Evolutionary conservation across 2,329 filamentous ascomycete species (phyloP).

Genomic region (Pseudocercospora macadamiae): DNA sequence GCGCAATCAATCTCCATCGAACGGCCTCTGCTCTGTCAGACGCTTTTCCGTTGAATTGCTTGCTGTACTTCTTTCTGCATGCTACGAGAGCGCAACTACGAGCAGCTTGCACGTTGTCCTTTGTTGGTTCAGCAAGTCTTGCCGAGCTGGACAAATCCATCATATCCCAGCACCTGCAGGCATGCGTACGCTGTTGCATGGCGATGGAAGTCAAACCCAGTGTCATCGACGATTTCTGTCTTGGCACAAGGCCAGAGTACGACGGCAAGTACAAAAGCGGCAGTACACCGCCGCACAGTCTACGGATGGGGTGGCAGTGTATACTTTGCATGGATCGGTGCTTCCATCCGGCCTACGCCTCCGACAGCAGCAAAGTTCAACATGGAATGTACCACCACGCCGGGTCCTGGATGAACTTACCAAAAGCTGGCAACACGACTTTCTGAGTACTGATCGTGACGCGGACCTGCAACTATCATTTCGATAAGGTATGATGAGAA

Average conservation of each 20-base stretch:
- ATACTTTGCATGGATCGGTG: neutral
- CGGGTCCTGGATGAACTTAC: neutral
- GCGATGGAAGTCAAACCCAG: neutral
- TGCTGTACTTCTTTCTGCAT: too few relatives aligned
- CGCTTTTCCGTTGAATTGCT: too few relatives aligned
- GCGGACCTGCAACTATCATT: too few relatives aligned
- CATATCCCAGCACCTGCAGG: neutral
- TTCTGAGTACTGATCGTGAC: too few relatives aligned
- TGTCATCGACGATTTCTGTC: neutral
- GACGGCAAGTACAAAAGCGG: neutral
- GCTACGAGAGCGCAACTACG: too few relatives aligned
- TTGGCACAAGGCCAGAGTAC: neutral
- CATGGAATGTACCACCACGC: neutral
- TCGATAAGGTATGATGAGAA: too few relatives aligned
- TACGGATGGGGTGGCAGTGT: neutral
- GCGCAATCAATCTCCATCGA: neutral
- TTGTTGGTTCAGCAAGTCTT: too few relatives aligned
- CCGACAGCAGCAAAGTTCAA: neutral
- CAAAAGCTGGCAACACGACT: too few relatives aligned
- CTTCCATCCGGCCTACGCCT: neutral
- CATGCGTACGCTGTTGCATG: neutral
- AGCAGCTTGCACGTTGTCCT: too few relatives aligned
- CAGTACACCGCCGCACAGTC: neutral
- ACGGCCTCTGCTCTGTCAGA: too few relatives aligned
- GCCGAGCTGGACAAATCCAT: neutral